Evolutionary conservation across 2,329 filamentous ascomycete species (phyloP).

Genomic region (Colletotrichum nymphaeae): DNA sequence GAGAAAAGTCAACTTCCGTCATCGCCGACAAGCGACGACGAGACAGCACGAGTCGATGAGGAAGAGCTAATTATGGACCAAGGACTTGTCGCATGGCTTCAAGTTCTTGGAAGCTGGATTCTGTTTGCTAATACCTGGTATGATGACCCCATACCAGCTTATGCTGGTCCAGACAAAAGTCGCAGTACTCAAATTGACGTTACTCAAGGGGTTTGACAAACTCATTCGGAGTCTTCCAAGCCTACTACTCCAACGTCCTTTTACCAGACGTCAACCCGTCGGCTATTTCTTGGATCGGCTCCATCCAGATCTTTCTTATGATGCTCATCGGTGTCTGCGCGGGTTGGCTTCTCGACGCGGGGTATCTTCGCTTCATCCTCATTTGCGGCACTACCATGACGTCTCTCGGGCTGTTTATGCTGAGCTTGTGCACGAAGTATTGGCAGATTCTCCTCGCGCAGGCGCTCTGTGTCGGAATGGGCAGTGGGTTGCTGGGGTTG

Average conservation of each 20-base stretch:
- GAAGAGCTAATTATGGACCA: slow-evolving; percentile 39
- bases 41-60: background rate
- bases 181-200: background rate
- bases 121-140: slow-evolving; percentile 59
- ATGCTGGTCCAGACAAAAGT: too few relatives aligned
- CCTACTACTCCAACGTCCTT: slow-evolving; percentile 57
- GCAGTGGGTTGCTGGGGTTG: slow-evolving; percentile 53
- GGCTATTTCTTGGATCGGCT: slow-evolving; percentile 58
- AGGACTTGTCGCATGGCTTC: slow-evolving; percentile 56
- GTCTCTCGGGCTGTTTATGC: slow-evolving; percentile 60
- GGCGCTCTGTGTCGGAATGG: slow-evolving; percentile 57
- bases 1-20: background rate
- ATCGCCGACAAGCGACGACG: background rate
- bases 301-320: slow-evolving; percentile 59
- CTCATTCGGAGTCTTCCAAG: slow-evolving; percentile 66
- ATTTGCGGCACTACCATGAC: slow-evolving; percentile 53
- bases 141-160: background rate
- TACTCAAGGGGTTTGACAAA: slow-evolving; percentile 50
- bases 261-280: slow-evolving; percentile 13
- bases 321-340: slow-evolving; percentile 53
- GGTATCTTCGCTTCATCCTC: slow-evolving; percentile 55
- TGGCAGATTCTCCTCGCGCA: slow-evolving; percentile 59
- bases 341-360: slow-evolving; percentile 60
- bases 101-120: slow-evolving; percentile 58
- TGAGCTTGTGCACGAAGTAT: slow-evolving; percentile 49